Percentiles rank a stretch among this genome's conserved stretches.
These are phyloP conservation scores for Rhodotorula toruloides DNA, from an alignment of 768 basidiomycete genomes.

Conservation along the genomic window DNA sequence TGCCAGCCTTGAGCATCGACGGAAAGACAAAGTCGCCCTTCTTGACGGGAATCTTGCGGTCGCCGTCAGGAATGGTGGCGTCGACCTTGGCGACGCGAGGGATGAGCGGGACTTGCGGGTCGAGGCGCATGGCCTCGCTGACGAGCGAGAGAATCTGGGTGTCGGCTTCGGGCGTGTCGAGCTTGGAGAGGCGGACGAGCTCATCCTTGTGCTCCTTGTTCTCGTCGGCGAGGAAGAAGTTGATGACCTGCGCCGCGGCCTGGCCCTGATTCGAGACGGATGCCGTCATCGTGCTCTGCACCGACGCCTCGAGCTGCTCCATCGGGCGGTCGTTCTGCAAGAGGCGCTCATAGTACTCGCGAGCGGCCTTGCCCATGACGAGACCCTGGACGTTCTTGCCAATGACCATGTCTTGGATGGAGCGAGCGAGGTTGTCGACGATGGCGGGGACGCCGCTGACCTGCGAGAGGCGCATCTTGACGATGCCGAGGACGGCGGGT, in stretches of 20 bases:
- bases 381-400: conserved; percentile 14
- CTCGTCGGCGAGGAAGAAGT: conserved; percentile 25
- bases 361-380: conserved; percentile 6
- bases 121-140: conserved; percentile 7
- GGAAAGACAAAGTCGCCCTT: conserved; percentile 17
- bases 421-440: conserved; percentile 15
- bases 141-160: neutral
- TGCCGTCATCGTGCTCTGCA: conserved; percentile 22
- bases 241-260: conserved; percentile 10
- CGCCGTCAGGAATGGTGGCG: conserved; percentile 15
- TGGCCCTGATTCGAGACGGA: conserved; percentile 14
- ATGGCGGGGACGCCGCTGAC: neutral
- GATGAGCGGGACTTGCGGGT: conserved; percentile 6
- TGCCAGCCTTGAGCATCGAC: neutral
- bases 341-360: conserved; percentile 16
- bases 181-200: conserved; percentile 2
- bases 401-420: conserved; percentile 10
- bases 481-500: neutral
- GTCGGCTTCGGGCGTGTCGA: conserved; percentile 1
- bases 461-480: conserved; percentile 10
- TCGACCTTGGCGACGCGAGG: conserved; percentile 7
- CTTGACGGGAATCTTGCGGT: conserved; percentile 6
- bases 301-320: conserved; percentile 12
- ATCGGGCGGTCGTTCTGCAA: conserved; percentile 2
- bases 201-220: conserved; percentile 3